Percentiles rank a stretch among this genome's conserved stretches.
phyloP scores from a whole-genome alignment of 164 flowering plant genomes.

The Vitis rupestris region DNA sequence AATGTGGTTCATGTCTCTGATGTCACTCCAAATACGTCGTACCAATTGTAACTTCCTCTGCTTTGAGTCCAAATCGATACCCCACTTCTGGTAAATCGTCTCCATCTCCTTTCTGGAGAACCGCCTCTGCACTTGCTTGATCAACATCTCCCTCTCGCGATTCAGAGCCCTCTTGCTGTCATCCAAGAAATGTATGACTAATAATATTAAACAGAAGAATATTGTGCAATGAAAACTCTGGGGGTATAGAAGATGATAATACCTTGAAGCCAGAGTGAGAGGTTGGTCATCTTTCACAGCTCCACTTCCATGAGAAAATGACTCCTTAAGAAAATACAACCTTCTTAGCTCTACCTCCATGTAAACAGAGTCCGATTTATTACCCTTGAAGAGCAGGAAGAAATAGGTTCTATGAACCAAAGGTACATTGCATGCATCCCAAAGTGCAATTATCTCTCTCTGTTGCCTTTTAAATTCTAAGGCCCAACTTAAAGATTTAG shows the following conservation, averaged over 20 bases:
- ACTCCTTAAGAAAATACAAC: conserved; percentile 59
- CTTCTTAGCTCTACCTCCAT: conserved; percentile 90
- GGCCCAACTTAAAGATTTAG: conserved; percentile 33
- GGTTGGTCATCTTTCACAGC: conserved; percentile 23
- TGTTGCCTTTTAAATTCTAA: conserved; percentile 53
- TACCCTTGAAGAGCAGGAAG: conserved; percentile 85
- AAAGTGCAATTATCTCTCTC: conserved; percentile 69
- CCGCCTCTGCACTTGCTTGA: conserved; percentile 40
- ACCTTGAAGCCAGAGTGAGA: conserved; percentile 63
- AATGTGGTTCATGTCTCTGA: conserved; percentile 45
- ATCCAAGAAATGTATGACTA: background rate
- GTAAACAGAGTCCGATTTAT: conserved; percentile 72
- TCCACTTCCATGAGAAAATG: conserved; percentile 36
- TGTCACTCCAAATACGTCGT: conserved; percentile 38
- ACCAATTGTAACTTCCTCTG: conserved; percentile 49
- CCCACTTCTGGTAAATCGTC: conserved; percentile 45
- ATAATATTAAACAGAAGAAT: background rate
- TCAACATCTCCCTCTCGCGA: conserved; percentile 53
- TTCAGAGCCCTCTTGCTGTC: conserved; percentile 41
- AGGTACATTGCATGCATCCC: conserved; percentile 77
- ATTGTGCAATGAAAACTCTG: background rate
- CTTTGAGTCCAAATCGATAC: conserved; percentile 44
- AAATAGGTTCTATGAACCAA: conserved; percentile 80
- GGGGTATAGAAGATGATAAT: background rate
- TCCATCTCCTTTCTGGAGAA: conserved; percentile 36